These are phyloP conservation scores for Teratosphaeria zuluensis DNA, from an alignment of 2,329 filamentous ascomycete genomes.

Conservation along the genomic window DNA sequence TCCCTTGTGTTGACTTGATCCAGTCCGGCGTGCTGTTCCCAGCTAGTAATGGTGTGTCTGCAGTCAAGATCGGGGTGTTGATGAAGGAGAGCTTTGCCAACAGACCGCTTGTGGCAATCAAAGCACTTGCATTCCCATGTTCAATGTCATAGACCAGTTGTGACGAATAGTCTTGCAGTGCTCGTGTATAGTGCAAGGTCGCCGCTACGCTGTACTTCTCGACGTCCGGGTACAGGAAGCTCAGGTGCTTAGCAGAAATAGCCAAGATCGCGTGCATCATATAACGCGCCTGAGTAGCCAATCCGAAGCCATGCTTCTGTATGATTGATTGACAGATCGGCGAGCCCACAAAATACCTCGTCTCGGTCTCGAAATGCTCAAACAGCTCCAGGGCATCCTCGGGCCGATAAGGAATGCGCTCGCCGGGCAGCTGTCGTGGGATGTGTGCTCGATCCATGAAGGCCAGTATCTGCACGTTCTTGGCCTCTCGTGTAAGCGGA, in stretches of 20 bases:
- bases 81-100: slow-evolving; percentile 7
- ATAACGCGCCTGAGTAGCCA: slow-evolving; percentile 69
- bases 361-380: slow-evolving; percentile 9
- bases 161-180: slow-evolving; percentile 8
- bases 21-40: slow-evolving; percentile 1
- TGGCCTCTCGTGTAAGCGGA: not conserved
- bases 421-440: slow-evolving; percentile 1
- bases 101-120: slow-evolving; percentile 6
- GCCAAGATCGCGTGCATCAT: slow-evolving; percentile 86
- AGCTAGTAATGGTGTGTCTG: not conserved
- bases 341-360: slow-evolving; percentile 7
- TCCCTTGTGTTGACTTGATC: slow-evolving; percentile 7
- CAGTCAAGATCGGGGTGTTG: slow-evolving; percentile 4
- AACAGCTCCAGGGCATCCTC: slow-evolving; percentile 7
- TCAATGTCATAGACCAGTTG: slow-evolving; percentile 5
- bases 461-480: slow-evolving; percentile 2
- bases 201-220: slow-evolving; percentile 8
- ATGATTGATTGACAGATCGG: slow-evolving; percentile 6
- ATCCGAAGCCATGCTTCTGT: slow-evolving; percentile 43
- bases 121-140: slow-evolving; percentile 7
- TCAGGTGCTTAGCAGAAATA: slow-evolving; percentile 82
- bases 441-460: slow-evolving; percentile 2
- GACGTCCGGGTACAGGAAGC: slow-evolving; percentile 67
- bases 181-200: slow-evolving; percentile 8
- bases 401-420: slow-evolving; percentile 3